Percentiles rank a stretch among this genome's conserved stretches.
phyloP scores from a whole-genome alignment of 2,329 filamentous ascomycete genomes.

The Aspergillus awamori region DNA sequence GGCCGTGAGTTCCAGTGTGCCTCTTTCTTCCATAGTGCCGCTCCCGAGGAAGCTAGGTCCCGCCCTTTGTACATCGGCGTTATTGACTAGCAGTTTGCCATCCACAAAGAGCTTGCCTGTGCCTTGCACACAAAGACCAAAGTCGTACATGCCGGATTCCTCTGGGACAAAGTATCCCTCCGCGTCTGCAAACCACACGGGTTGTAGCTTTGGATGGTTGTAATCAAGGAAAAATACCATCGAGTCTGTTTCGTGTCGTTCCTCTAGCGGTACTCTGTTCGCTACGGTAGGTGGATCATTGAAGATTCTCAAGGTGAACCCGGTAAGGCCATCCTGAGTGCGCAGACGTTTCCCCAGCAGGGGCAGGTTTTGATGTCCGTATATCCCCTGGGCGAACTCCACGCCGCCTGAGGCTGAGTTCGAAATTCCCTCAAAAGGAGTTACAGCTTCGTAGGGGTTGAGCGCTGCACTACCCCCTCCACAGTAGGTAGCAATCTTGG shows the following conservation, averaged over 20 bases:
- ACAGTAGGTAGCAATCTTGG: slow-evolving; percentile 49
- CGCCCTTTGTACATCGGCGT: slow-evolving; percentile 61
- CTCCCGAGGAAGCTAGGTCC: slow-evolving; percentile 65
- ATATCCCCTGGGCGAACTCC: slow-evolving; percentile 60
- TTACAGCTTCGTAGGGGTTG: slow-evolving; percentile 43
- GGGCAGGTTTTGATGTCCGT: slow-evolving; percentile 64
- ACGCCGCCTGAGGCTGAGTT: slow-evolving; percentile 30
- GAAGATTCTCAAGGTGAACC: slow-evolving; percentile 64
- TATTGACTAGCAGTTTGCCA: slow-evolving; percentile 64
- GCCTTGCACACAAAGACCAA: slow-evolving; percentile 64
- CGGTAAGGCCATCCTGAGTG: slow-evolving; percentile 52
- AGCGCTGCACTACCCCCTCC: slow-evolving; percentile 65
- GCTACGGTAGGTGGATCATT: slow-evolving; percentile 56
- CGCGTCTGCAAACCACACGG: slow-evolving; percentile 23
- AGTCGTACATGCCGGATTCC: slow-evolving; percentile 61
- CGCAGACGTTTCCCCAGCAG: slow-evolving; percentile 56
- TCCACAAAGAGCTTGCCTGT: slow-evolving; percentile 66
- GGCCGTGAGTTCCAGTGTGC: slow-evolving; percentile 57
- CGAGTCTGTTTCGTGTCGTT: slow-evolving; percentile 44
- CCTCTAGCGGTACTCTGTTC: slow-evolving; percentile 54
- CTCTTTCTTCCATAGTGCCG: slow-evolving; percentile 64
- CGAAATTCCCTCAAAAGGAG: slow-evolving; percentile 43
- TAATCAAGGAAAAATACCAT: slow-evolving; percentile 54
- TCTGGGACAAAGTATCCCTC: slow-evolving; percentile 60
- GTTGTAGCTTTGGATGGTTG: slow-evolving; percentile 54